Percentiles rank a stretch among this genome's conserved stretches.
Conservation (phyloP, 441 rosid genomes). For the Oxalis stricta region DNA sequence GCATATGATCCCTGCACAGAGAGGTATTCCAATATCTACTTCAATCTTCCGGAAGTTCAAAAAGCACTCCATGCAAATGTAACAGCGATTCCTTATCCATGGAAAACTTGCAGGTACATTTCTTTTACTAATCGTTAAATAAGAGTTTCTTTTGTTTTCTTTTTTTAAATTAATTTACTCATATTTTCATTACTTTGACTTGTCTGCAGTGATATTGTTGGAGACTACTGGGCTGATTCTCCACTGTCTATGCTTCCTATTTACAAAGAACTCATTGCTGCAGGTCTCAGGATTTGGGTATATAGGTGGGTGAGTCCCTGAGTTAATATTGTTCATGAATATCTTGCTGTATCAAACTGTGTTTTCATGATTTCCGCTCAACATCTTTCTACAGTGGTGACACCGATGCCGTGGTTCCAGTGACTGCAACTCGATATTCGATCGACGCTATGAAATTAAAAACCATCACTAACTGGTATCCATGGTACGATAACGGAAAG, state of each 20-base stretch:
- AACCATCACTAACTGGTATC: conserved; percentile 63
- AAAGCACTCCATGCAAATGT: conserved; percentile 83
- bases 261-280: conserved; percentile 71
- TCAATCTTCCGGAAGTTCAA: conserved; percentile 81
- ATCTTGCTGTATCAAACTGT: too few relatives aligned
- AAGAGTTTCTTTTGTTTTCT: too few relatives aligned
- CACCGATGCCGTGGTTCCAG: conserved; percentile 76
- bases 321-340: background rate
- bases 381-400: conserved; percentile 55
- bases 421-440: conserved; percentile 77
- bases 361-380: conserved; percentile 5
- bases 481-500: conserved; percentile 72
- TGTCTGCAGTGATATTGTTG: conserved; percentile 42
- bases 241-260: conserved; percentile 88
- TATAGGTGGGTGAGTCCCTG: conserved; percentile 43
- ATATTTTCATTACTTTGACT: conserved; percentile 1
- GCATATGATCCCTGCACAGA: conserved; percentile 96
- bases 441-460: conserved; percentile 61
- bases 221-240: conserved; percentile 63
- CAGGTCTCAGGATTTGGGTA: conserved; percentile 75
- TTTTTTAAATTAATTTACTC: too few relatives aligned
- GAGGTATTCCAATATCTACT: conserved; percentile 55
- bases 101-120: conserved; percentile 71
- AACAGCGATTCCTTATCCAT: conserved; percentile 49
- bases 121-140: background rate